Evolutionary conservation across 2,329 filamentous ascomycete genomes (phyloP).

Genomic region (Trematosphaeria pertusa): DNA sequence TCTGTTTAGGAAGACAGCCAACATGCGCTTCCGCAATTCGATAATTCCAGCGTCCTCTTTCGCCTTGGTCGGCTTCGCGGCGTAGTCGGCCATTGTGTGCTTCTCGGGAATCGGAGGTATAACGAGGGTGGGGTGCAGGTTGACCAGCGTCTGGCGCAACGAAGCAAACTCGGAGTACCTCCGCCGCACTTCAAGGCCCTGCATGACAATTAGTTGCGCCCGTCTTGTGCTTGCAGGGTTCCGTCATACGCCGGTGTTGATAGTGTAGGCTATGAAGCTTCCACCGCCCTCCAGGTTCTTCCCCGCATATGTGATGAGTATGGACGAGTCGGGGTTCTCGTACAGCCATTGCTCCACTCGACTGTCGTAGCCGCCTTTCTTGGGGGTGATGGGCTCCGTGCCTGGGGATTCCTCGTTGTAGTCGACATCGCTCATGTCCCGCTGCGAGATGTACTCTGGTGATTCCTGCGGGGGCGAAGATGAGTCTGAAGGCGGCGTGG

Average conservation of each 20-base stretch:
- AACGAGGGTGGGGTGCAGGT: constrained; percentile 91
- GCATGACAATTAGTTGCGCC: constrained; percentile 22
- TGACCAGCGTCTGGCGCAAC: constrained; percentile 84
- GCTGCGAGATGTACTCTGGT: constrained; percentile 62
- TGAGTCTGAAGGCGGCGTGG: constrained; percentile 72
- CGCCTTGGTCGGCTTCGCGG: constrained; percentile 95
- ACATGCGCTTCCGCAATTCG: constrained; percentile 94
- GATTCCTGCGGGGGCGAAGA: constrained; percentile 73
- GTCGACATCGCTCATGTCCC: constrained; percentile 66
- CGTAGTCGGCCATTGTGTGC: constrained; percentile 98
- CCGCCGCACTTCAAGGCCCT: constrained; percentile 95
- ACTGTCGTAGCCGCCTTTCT: constrained; percentile 90
- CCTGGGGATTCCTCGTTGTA: constrained; percentile 57
- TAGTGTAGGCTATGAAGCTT: constrained; percentile 96
- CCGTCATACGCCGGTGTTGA: constrained; percentile 80
- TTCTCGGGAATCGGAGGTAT: constrained; percentile 98
- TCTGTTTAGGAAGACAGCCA: constrained; percentile 92
- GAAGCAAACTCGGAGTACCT: constrained; percentile 97
- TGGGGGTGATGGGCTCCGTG: constrained; percentile 60
- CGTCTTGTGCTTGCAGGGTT: constrained; percentile 8
- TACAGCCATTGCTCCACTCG: constrained; percentile 97
- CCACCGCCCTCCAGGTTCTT: constrained; percentile 94
- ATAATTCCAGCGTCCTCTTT: constrained; percentile 98
- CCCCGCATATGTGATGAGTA: constrained; percentile 91
- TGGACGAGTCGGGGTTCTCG: constrained; percentile 88